A percentile compares a stretch with the other conserved stretches of the same genome.
Evolutionary conservation across 2,329 filamentous ascomycete species (phyloP).

Genomic region (Dothistroma septosporum): DNA sequence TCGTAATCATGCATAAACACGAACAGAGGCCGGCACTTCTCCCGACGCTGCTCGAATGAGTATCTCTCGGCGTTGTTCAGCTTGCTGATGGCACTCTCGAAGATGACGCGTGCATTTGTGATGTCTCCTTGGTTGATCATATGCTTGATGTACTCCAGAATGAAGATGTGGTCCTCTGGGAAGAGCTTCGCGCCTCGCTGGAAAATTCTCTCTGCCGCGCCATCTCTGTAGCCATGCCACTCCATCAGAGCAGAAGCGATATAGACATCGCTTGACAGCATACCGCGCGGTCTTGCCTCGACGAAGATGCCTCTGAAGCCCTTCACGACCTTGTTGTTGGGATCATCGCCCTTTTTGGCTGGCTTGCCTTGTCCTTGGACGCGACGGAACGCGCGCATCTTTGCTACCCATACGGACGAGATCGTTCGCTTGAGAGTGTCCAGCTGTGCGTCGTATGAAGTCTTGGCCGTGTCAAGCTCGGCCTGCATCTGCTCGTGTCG

Average conservation of each 20-base stretch:
- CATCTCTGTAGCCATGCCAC: constrained; percentile 92
- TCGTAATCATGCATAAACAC: constrained; percentile 94
- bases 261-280: constrained; percentile 90
- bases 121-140: constrained; percentile 87
- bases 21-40: constrained; percentile 78
- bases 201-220: constrained; percentile 89
- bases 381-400: constrained; percentile 89
- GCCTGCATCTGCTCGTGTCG: constrained; percentile 50
- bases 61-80: constrained; percentile 62
- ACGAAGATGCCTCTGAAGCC: constrained; percentile 85
- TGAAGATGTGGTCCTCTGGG: constrained; percentile 87
- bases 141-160: constrained; percentile 93
- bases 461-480: constrained; percentile 56
- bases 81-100: constrained; percentile 86
- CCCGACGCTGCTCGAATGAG: constrained; percentile 40
- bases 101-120: constrained; percentile 85
- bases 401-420: constrained; percentile 89
- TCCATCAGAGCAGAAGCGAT: constrained; percentile 90
- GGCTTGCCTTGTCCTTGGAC: constrained; percentile 74
- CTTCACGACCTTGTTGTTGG: constrained; percentile 14
- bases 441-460: constrained; percentile 68
- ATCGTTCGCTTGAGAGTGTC: constrained; percentile 77
- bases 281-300: constrained; percentile 80
- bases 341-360: constrained; percentile 40
- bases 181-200: constrained; percentile 91